Base-by-base conservation (phyloP, 345 rosid species). In the Eucalyptus viminalis region DNA sequence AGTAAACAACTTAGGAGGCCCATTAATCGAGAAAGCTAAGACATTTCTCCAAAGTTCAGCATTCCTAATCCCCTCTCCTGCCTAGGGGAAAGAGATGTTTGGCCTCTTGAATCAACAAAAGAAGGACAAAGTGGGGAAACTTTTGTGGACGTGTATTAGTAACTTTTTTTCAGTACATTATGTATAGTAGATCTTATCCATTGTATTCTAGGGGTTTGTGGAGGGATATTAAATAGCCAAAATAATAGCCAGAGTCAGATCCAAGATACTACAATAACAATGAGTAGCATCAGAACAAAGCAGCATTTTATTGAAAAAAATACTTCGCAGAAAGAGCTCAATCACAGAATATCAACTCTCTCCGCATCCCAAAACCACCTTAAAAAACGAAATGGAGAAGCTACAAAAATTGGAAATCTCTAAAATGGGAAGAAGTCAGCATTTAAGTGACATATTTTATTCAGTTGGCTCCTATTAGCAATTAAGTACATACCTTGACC, bases 401-500 rank as follows among this genome's bases (percentile, higher is more conserved):
- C 85, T 40, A 76, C 85, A 40, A 76, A 37, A 40, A 40, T 76
- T 76, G 83, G 83, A 76, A 76, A 60, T 62, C 34, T 62, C 31
- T 49, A 40, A 62, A 2, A 49, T 83, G 88, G 27, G 60, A 21
- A 15, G 58, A 50, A 37, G 85, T 40, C 16, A 21, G 85, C 85
- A 76, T 76, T 25, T 40, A 40, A 56, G 62, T 56, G 29, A 34
- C 44, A 72, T 72, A 34, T 16, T 34, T 72, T 37, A 72, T 72
- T 34, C 44, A 34, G 44, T 72, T 19, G 14, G 81, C 44, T 34
- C 44, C 44, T 17, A 72, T 49, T 51, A 49, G 50, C 86, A 43
- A 15, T 15, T 44, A 56, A 89, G n/a, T 45, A 24, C 90, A 90
- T 92, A 98, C 99, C 99, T 98, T 98, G 80, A 97, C 92, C 90